phyloP scores from a whole-genome alignment of 352 stramenopile genomes.

The Globisporangium recalcitrans region DNA sequence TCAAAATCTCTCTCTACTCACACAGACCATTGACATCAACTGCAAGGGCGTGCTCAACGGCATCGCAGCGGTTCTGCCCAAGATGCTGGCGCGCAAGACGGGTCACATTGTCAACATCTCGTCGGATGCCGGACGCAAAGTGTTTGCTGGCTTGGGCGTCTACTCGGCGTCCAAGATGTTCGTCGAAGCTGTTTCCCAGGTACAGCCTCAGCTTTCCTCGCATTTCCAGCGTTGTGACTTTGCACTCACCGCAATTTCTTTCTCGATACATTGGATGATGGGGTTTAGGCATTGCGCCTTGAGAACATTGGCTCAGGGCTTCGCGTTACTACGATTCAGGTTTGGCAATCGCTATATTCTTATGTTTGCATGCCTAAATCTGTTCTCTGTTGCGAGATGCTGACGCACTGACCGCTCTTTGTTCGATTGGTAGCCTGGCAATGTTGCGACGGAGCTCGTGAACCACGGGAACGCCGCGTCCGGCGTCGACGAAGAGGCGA shows the following conservation, averaged over 20 bases:
- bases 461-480: conserved; percentile 69
- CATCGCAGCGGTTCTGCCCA: conserved; percentile 63
- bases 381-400: neutral
- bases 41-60: conserved; percentile 90
- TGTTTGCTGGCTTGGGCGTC: conserved; percentile 80
- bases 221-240: neutral
- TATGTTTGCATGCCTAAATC: neutral
- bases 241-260: neutral
- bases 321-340: conserved; percentile 83
- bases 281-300: conserved; percentile 46
- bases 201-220: neutral
- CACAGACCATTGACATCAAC: conserved; percentile 89
- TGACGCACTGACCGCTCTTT: neutral
- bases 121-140: conserved; percentile 76
- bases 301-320: conserved; percentile 86
- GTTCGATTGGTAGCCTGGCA: conserved; percentile 61
- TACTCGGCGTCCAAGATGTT: conserved; percentile 92
- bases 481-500: conserved; percentile 74
- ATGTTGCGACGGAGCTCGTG: conserved; percentile 89
- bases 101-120: conserved; percentile 87
- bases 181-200: conserved; percentile 85
- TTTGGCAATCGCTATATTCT: neutral
- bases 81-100: conserved; percentile 68
- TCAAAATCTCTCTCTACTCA: neutral
- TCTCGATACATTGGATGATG: neutral